Base-by-base conservation (phyloP, 495 filamentous ascomycete species). In the Copromyces sp. region DNA sequence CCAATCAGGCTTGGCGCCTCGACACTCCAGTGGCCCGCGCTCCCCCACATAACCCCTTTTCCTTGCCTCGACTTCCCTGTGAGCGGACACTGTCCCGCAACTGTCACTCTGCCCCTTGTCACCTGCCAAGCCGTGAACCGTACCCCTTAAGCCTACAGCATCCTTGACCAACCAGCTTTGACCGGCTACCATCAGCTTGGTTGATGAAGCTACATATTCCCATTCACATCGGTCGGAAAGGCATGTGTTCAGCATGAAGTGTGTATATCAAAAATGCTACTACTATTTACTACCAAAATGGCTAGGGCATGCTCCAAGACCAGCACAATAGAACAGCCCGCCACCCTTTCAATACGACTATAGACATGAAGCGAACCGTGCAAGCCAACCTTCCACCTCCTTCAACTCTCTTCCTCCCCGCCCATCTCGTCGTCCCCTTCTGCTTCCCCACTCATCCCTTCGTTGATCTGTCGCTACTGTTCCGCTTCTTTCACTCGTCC, bases 361-460 rank as follows among this genome's bases (percentile, higher is more conserved):
- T 65, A 65, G 53, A 65, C 53, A 65, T 65, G 53, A 65, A 65
- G 32, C 53, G 53, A 65, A 65, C 53, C 29, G 53, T 35, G 53
- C 53, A 35, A 74, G 20, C 74, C 77, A 70, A 78, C 81, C 68
- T 35, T 65, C 14, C 12, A 73, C 77, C 20, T 76, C 73, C 32
- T 81, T 80, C 38, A 74, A 74, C 29, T 82, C 80, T 39, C 73
- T 77, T 20, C 78, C 77, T 75, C 77, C 40, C 71, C 74, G 7
- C 32, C 53, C 14, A 59, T 59, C 47, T 59, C 47, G 24, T 59
- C 24, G 11, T 32, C 47, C 20, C 47, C 47, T 59, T 5, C 47
- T 59, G 47, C 24, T 59, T 59, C 47, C 39, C 47, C 11, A 9
- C 47, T 59, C 24, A 29, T 59, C 47, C 9, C 47, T 29, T 59